These are phyloP conservation scores for Rhinocladiella similis DNA, from an alignment of 2,329 filamentous ascomycete genomes.

Conservation along the genomic window DNA sequence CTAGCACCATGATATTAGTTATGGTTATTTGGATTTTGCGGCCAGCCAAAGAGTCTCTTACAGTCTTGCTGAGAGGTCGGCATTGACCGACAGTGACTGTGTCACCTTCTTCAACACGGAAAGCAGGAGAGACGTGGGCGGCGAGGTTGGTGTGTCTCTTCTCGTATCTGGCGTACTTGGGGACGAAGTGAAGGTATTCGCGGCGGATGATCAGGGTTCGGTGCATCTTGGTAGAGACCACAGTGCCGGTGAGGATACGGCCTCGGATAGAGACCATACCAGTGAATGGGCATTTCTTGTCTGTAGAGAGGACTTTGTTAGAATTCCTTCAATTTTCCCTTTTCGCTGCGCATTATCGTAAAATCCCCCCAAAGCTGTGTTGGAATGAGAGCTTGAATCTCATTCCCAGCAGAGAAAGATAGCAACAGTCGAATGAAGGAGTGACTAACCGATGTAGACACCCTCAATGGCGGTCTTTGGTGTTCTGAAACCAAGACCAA, in stretches of 20 bases:
- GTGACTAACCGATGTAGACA: slow-evolving; percentile 88
- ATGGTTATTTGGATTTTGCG: background rate
- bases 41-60: slow-evolving; percentile 51
- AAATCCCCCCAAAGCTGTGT: background rate
- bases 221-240: slow-evolving; percentile 99
- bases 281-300: slow-evolving; percentile 99
- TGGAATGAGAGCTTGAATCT: background rate
- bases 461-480: slow-evolving; percentile 99
- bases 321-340: slow-evolving; percentile 26
- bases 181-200: slow-evolving; percentile 99
- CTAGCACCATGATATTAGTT: slow-evolving; percentile 47
- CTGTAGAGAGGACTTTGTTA: slow-evolving; percentile 49
- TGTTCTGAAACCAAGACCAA: slow-evolving; percentile 98
- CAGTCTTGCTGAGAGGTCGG: slow-evolving; percentile 98
- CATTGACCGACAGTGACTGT: slow-evolving; percentile 99
- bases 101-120: slow-evolving; percentile 99
- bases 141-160: slow-evolving; percentile 99
- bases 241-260: slow-evolving; percentile 98
- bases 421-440: background rate
- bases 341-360: background rate
- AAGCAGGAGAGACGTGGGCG: slow-evolving; percentile 97
- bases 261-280: slow-evolving; percentile 99
- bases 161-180: slow-evolving; percentile 99
- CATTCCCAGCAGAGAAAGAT: background rate
- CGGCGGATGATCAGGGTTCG: slow-evolving; percentile 98